Base-by-base conservation (phyloP, 2,329 filamentous ascomycete genomes). In the Verticillium albo-atrum region DNA sequence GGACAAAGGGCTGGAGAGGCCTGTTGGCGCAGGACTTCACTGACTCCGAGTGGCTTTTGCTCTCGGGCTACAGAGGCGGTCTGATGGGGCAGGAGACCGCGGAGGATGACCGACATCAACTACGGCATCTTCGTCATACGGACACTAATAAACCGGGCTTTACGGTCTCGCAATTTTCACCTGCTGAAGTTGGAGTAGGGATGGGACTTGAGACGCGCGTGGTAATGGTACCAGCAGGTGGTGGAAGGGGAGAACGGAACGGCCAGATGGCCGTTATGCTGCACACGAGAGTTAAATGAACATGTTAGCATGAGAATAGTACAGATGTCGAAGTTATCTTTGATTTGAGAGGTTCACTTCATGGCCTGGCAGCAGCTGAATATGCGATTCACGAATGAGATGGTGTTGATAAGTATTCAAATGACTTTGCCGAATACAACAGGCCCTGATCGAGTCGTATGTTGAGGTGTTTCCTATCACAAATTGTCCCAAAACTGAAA, bases 1-100 rank as follows among this genome's bases (percentile, higher is more conserved):
- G 57, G n/a, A 58, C 57, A 1, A 58, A 9, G 15, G 51, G 51
- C n/a, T 58, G 57, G 57, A 52, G 26, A 14, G 57, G 35, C 32
- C 34, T 58, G 5, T 42, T 52, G 15, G 23, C 34, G 32, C 35
- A 42, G n/a, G 57, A 58, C 51, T 32, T 55, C 14, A 25, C 54
- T 7, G 54, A 55, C 23, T 27, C 54, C 20, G 32, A 55, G 32
- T 55, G 54, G 54, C 54, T 55, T 34, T 26, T 37, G n/a, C 14
- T 26, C n/a, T 32, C 54, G 25, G 54, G 30, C 4, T 55, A 35
- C 20, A n/a, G 32, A 9, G 54, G 54, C 12, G 54, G 54, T 26
- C n/a, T 37, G 34, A 37, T 37, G 14, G 34, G 34, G 3, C 34
- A 47, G 37, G 37, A 47, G 25, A 20, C 37, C 6, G 37, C 37